phyloP scores from a whole-genome alignment of 305 asterid species.

The Fraxinus ornus region DNA sequence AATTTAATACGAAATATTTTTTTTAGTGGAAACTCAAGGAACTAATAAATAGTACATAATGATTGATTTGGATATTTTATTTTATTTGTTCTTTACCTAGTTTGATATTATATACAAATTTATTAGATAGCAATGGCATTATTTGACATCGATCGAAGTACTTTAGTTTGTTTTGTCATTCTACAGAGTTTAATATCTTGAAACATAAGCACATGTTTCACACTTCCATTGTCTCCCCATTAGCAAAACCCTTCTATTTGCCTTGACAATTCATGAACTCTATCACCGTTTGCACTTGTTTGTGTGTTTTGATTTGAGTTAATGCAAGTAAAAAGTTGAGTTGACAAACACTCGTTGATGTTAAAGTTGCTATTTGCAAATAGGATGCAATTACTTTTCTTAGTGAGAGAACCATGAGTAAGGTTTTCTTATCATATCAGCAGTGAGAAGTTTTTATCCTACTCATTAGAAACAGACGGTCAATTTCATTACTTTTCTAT shows the following conservation, averaged over 20 bases:
- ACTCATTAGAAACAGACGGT: background rate
- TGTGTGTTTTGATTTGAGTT: background rate
- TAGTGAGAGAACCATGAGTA: background rate
- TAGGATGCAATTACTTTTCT: background rate
- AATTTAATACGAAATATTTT: background rate
- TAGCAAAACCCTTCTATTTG: background rate
- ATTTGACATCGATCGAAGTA: background rate
- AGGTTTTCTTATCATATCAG: background rate
- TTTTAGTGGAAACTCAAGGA: background rate
- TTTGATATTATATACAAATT: background rate
- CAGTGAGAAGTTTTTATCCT: background rate
- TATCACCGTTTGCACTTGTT: background rate
- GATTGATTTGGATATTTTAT: background rate
- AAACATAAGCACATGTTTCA: background rate
- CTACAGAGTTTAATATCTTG: background rate
- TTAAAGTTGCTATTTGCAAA: background rate
- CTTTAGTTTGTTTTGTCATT: background rate
- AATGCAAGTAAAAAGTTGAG: background rate
- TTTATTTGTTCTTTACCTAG: background rate
- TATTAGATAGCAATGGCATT: background rate
- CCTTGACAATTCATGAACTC: background rate
- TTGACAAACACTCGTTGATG: background rate
- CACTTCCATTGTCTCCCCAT: constrained; percentile 5
- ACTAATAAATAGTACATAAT: background rate
- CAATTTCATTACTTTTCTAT: too few relatives aligned